Base-by-base conservation (phyloP, 2,329 filamentous ascomycete species). In the Hymenoscyphus linearis region DNA sequence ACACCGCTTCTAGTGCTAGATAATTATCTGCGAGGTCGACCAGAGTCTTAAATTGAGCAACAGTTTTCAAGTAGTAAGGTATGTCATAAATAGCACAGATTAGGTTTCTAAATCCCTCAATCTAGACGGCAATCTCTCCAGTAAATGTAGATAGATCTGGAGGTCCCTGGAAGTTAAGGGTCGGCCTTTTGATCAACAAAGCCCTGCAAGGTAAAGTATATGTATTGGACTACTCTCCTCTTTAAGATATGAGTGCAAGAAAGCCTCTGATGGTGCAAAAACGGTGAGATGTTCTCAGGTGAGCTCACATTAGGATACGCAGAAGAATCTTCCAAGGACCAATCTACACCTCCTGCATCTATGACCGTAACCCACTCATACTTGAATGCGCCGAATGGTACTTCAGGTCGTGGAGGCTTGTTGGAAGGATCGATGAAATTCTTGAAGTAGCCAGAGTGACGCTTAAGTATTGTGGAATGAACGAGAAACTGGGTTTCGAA, bases 321-420 rank as follows among this genome's bases (percentile, higher is more conserved):
- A 4, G 26, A 16, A 12, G 31, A 26, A n/a, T 25, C 31, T 18
- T 4, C 3, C 2, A 55, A 22, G n/a, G 3, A 36, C 52, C 52
- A 55, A 2, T 2, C 9, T 7, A 16, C 4, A 18, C 52, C 31
- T 55, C 63, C 61, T 3, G 31, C 25, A 40, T 65, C 60, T 7
- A 63, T 35, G 25, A 62, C 18, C 3, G 64, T 62, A 2, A 59
- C 18, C 64, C 63, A 64, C 1, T 63, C 37, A 50, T 64, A 63
- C 18, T 40, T 36, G 37, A 63, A 62, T 2, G 13, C 7, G 2
- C 26, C 27, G 9, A 3, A 16, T 2, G 10, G 26, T 1, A 9
- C 2, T 18, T 55, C 26, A 4, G 31, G n/a, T 35, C 14, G 13
- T 10, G 31, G 31, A 16, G 12, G 6, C 50, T 67, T 67, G 4